Base-by-base conservation (phyloP, 495 filamentous ascomycete genomes). In the Achaetomiella virescens region DNA sequence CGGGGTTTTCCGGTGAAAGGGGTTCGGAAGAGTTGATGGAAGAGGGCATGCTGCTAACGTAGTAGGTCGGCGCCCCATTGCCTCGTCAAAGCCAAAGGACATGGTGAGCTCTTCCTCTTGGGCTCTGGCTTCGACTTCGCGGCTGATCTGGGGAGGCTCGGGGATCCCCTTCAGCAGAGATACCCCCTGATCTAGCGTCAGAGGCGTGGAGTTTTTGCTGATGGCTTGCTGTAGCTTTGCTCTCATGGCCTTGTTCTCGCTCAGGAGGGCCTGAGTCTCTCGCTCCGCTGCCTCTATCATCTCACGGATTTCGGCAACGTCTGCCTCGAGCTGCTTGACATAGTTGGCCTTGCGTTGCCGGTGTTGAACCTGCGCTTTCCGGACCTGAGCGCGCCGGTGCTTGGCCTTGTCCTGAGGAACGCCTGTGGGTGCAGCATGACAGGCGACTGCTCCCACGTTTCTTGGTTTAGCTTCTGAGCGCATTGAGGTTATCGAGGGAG, bases 341-440 rank as follows among this genome's bases (percentile, higher is more conserved):
- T 79, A 75, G 64, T 79, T 75, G 21, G 72, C 72, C 60, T 81
- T 79, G 27, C 75, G 71, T 59, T 79, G 73, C 6, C 77, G 74
- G 56, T 81, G 78, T 58, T 77, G 72, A 42, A 70, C 72, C 63
- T 81, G 78, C 2, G 78, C 77, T 52, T 71, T 75, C 21, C 76
- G 63, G 45, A 81, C 78, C 46, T 81, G 78, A 7, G 70, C 70
- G 7, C 78, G 67, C 6, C 77, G 67, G 11, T 66, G 60, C 55
- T 75, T 66, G 38, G 72, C 63, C 52, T 73, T 74, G 20, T 66
- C 62, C 47, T 17, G 15, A 10, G 43, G 4, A 9, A 8, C 60
- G 35, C 11, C 47, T 14, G 35, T 6, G 37, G 37, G 0, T 46
- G 29, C 42, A 6, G 20, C 41, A 46, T 54, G 20, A 12, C 36